A percentile compares a stretch with the other conserved stretches of the same genome.
Conservation (phyloP, 2,329 filamentous ascomycete genomes). For the Tolypocladium sp. region DNA sequence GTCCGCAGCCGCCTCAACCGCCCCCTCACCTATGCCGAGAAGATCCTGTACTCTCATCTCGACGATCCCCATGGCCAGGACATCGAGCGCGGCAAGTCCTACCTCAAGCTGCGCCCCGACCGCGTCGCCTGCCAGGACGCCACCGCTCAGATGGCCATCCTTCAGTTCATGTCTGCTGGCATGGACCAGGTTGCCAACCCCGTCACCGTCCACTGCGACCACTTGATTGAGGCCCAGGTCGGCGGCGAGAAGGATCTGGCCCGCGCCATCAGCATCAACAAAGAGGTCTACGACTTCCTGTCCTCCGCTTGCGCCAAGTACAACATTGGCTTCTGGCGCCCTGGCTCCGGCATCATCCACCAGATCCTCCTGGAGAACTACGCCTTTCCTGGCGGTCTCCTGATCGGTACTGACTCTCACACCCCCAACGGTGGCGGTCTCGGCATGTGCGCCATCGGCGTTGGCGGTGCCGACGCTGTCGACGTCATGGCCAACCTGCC, state of each 20-base stretch:
- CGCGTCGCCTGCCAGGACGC: constrained; percentile 99
- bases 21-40: constrained; percentile 92
- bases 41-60: constrained; percentile 97
- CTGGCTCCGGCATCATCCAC: constrained; percentile 90
- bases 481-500: constrained; percentile 93
- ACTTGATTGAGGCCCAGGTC: constrained; percentile 93
- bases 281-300: constrained; percentile 95
- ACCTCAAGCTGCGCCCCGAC: constrained; percentile 93
- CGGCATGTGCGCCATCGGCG: constrained; percentile 89
- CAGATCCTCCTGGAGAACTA: constrained; percentile 98
- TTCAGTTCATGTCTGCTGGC: constrained; percentile 99
- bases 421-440: constrained; percentile 95
- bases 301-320: constrained; percentile 87
- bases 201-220: constrained; percentile 96
- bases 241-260: constrained; percentile 81
- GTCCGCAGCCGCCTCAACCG: constrained; percentile 85
- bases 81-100: constrained; percentile 89
- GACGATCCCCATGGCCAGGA: constrained; percentile 95
- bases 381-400: constrained; percentile 89
- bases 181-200: constrained; percentile 93
- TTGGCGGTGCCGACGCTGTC: constrained; percentile 93
- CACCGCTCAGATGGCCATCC: constrained; percentile 98
- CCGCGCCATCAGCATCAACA: constrained; percentile 80
- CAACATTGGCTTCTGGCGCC: constrained; percentile 92
- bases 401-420: constrained; percentile 96